These are phyloP conservation scores for Penicillium goetzii DNA, from an alignment of 495 filamentous ascomycete genomes.

Conservation along the genomic window DNA sequence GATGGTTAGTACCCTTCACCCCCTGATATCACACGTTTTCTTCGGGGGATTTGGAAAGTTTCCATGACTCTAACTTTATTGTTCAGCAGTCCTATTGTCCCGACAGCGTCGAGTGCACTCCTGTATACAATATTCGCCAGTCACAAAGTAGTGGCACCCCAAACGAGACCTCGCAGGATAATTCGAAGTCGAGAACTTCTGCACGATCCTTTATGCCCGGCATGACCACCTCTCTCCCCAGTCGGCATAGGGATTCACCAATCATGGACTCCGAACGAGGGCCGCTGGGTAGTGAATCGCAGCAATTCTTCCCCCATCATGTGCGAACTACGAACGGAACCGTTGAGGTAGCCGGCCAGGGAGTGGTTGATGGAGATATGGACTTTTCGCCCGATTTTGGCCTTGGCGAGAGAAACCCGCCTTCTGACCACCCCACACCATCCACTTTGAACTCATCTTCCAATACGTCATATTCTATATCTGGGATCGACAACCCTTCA, in stretches of 20 bases:
- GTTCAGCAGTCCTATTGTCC: constrained; percentile 19
- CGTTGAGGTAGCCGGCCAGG: constrained; percentile 13
- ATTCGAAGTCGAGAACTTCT: constrained; percentile 4
- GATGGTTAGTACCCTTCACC: constrained; percentile 22
- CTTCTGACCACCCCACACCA: constrained; percentile 42
- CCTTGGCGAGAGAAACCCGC: constrained; percentile 35
- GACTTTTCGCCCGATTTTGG: constrained; percentile 37
- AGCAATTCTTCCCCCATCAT: constrained; percentile 12
- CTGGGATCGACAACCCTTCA: constrained; percentile 29
- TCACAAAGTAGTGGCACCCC: constrained; percentile 3
- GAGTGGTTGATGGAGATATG: constrained; percentile 36
- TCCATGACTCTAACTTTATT: constrained; percentile 6
- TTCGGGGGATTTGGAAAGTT: background rate
- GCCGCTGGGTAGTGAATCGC: constrained; percentile 6
- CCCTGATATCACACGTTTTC: background rate
- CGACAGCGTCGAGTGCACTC: constrained; percentile 19
- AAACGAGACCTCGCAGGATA: constrained; percentile 11
- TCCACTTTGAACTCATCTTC: constrained; percentile 44
- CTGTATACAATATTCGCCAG: constrained; percentile 22
- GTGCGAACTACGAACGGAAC: constrained; percentile 8
- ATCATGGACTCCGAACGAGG: background rate
- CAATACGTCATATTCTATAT: constrained; percentile 39
- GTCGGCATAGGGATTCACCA: constrained; percentile 26
- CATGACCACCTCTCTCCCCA: constrained; percentile 34
- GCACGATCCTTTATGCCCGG: constrained; percentile 1